A percentile compares a stretch with the other conserved stretches of the same genome.
Evolutionary conservation across 2,329 filamentous ascomycete species (phyloP).

Genomic region (Moelleriella libera): DNA sequence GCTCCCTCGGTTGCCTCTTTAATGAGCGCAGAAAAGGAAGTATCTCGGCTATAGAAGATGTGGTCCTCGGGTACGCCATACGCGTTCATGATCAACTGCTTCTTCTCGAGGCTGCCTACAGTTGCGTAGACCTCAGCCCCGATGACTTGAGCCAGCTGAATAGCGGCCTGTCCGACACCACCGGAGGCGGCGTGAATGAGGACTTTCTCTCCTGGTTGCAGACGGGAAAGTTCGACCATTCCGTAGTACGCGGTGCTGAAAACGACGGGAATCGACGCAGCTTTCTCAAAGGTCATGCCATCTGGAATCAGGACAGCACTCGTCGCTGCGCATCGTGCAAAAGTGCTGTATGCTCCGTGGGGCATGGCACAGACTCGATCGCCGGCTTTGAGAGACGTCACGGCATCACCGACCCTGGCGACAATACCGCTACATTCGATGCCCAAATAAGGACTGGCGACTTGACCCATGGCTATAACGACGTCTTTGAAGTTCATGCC

Average conservation of each 20-base stretch:
- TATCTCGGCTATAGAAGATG: conserved; percentile 14
- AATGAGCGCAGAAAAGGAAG: conserved; percentile 8
- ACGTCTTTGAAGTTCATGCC: conserved; percentile 28
- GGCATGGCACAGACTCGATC: conserved; percentile 12
- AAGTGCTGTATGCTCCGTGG: conserved; percentile 13
- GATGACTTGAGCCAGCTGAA: conserved; percentile 10
- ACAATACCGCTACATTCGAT: conserved; percentile 12
- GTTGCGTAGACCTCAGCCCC: conserved; percentile 15
- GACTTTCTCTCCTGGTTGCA: conserved; percentile 17
- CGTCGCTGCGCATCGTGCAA: conserved; percentile 9
- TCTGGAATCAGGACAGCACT: conserved; percentile 4
- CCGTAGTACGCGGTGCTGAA: conserved; percentile 7
- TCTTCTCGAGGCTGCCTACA: conserved; percentile 14
- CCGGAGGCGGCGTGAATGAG: conserved; percentile 17
- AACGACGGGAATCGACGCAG: conserved; percentile 10
- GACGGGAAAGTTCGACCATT: conserved; percentile 7
- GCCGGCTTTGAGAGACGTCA: conserved; percentile 6
- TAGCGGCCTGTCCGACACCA: conserved; percentile 14
- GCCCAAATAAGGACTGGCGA: conserved; percentile 8
- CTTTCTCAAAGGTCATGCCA: conserved; percentile 13
- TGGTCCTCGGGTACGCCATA: conserved; percentile 21
- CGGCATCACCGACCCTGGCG: conserved; percentile 5
- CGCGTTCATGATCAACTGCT: conserved; percentile 11
- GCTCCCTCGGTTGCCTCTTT: conserved; percentile 19
- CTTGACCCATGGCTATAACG: conserved; percentile 10